Evolutionary conservation across 2,329 filamentous ascomycete genomes (phyloP), one percentile per base, ranked within the genome.

Genomic region (Lasiodiplodia theobromae): DNA sequence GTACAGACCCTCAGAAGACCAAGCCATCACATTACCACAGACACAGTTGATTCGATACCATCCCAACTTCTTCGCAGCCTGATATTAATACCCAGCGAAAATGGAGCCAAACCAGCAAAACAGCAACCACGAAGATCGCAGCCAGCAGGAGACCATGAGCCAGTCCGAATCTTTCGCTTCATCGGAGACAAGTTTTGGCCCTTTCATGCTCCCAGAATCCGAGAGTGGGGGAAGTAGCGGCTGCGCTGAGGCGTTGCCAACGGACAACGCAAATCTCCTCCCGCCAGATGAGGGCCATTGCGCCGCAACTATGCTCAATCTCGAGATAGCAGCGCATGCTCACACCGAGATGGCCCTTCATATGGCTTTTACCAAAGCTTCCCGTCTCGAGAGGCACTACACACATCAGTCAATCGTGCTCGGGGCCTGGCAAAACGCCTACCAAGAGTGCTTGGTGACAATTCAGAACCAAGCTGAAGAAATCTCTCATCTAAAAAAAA

Each of bases 371-470:
- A 21, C 31, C 18, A 57, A n/a, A 16, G 53, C 53, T 37, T 57
- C 53, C 31, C 31, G 31, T 34, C 31, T 57, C 31, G 53, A 57
- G 18, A 57, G 53, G 21, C 53, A 57, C 18, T 57, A 38, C 18
- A 38, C 53, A 16, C 53, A 57, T 31, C 53, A 57, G 21, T 37
- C 53, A 37, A 57, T 57, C 28, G 53, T 28, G 5, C 53, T 57
- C 28, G 8, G 28, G 31, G 53, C 53, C 28, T 57, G 53, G 53
- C 53, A 57, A 21, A 57, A 38, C 21, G 28, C 53, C 18, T 57
- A 57, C 53, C 53, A 57, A 57, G 31, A 57, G 14, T 57, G 53
- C 31, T 38, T 37, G 53, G 18, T 31, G 28, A 38, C 5, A 16
- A 57, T 18, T 38, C 53, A 57, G 53, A 37, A 18, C 11, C 53